phyloP scores from a whole-genome alignment of 345 rosid genomes.

The Sonneratia caseolaris region DNA sequence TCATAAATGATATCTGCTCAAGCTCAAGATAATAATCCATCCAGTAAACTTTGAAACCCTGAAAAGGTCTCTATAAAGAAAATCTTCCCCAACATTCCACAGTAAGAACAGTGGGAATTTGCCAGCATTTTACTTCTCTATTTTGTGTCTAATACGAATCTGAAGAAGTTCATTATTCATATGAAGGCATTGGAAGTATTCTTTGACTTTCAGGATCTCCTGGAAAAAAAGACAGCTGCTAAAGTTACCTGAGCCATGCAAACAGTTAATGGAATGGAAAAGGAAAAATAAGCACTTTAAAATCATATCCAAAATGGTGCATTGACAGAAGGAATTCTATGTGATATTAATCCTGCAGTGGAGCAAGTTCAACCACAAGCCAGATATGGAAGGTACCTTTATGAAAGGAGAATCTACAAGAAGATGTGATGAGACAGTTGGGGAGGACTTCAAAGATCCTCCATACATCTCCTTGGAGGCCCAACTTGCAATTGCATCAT shows the following conservation, averaged over 20 bases:
- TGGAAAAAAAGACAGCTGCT: background rate
- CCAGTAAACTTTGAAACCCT: background rate
- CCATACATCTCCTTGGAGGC: slow-evolving; percentile 97
- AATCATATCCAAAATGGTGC: background rate
- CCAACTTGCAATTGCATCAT: slow-evolving; percentile 91
- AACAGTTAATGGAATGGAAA: background rate
- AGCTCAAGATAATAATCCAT: background rate
- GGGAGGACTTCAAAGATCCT: slow-evolving; percentile 65
- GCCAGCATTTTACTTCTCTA: background rate
- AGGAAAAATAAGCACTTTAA: background rate
- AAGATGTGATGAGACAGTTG: slow-evolving; percentile 67
- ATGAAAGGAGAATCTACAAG: slow-evolving; percentile 86
- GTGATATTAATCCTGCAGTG: background rate
- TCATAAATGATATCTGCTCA: background rate
- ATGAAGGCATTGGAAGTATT: too few relatives aligned
- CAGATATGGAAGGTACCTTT: slow-evolving; percentile 47
- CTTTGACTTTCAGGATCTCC: too few relatives aligned
- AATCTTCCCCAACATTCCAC: background rate
- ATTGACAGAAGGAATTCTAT: background rate
- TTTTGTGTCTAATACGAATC: too few relatives aligned
- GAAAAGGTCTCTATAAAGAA: background rate
- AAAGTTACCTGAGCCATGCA: background rate
- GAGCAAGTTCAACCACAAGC: slow-evolving; percentile 1
- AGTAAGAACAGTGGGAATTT: too few relatives aligned
- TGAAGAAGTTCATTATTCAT: background rate